These are phyloP conservation scores for Pythium pectinolyticum DNA, from an alignment of 352 stramenopile genomes.

Conservation along the genomic window DNA sequence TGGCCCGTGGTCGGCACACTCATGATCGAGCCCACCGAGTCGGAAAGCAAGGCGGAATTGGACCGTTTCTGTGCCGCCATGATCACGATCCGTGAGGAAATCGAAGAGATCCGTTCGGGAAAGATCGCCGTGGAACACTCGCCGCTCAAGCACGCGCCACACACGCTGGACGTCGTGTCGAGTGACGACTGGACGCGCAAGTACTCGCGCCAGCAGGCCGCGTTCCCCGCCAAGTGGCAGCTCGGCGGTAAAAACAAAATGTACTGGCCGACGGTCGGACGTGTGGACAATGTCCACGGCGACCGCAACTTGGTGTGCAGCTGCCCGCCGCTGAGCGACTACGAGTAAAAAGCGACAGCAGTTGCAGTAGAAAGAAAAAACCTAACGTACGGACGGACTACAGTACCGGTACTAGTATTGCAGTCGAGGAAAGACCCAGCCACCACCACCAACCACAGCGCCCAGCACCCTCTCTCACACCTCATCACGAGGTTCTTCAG, in stretches of 20 bases:
- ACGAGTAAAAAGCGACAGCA: slow-evolving; percentile 79
- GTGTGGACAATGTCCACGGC: slow-evolving; percentile 99
- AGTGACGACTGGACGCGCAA: slow-evolving; percentile 92
- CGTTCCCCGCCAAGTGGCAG: slow-evolving; percentile 96
- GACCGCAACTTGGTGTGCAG: slow-evolving; percentile 98
- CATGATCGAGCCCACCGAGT: slow-evolving; percentile 99
- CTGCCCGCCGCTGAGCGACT: slow-evolving; percentile 95
- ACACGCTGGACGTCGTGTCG: slow-evolving; percentile 96
- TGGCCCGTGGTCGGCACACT: slow-evolving; percentile 98
- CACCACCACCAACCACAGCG: no score
- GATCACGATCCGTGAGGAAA: slow-evolving; percentile 96
- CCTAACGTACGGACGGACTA: no score
- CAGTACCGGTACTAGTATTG: no score
- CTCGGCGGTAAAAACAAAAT: slow-evolving; percentile 91
- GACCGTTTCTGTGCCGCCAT: slow-evolving; percentile 97
- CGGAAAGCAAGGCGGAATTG: slow-evolving; percentile 97
- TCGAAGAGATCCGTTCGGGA: slow-evolving; percentile 95
- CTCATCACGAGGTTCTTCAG: no score
- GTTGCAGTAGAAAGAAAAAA: no score
- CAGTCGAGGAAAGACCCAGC: no score
- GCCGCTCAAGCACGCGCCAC: slow-evolving; percentile 96
- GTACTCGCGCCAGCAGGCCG: slow-evolving; percentile 93
- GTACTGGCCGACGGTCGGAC: slow-evolving; percentile 97
- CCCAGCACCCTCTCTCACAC: no score
- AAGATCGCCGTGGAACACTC: slow-evolving; percentile 90